A percentile compares a stretch with the other conserved stretches of the same genome.
Conservation (phyloP, 805 yeast genomes). For the Kodamaea leandrae region DNA sequence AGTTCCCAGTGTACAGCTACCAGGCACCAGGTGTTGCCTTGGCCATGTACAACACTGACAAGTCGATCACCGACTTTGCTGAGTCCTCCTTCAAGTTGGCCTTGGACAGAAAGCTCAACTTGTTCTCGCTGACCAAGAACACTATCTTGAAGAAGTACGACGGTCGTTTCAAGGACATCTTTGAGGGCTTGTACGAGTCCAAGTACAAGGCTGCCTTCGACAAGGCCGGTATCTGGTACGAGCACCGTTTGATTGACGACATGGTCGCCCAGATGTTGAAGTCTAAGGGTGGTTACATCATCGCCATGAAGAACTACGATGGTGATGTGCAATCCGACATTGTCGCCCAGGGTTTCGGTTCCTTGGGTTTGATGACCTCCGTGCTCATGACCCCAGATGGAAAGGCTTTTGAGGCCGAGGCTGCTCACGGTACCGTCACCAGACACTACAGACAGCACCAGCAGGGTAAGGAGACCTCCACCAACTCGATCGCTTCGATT, state of each 20-base stretch:
- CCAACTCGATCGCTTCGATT: constrained; percentile 81
- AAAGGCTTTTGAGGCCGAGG: constrained; percentile 80
- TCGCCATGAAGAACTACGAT: constrained; percentile 81
- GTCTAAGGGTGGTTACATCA: constrained; percentile 77
- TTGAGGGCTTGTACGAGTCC: constrained; percentile 61
- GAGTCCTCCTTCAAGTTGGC: constrained; percentile 79
- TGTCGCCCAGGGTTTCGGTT: constrained; percentile 85
- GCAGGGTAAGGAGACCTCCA: constrained; percentile 78
- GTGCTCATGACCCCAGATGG: constrained; percentile 83
- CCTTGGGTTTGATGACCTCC: constrained; percentile 81
- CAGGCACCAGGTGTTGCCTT: constrained; percentile 70
- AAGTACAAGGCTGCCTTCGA: constrained; percentile 59
- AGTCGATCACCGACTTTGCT: constrained; percentile 73
- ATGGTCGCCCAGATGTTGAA: constrained; percentile 89
- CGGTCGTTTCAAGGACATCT: constrained; percentile 79
- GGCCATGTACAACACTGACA: constrained; percentile 83
- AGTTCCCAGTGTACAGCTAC: constrained; percentile 57
- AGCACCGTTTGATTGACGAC: constrained; percentile 80
- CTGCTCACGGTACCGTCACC: constrained; percentile 87
- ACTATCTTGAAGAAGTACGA: constrained; percentile 80
- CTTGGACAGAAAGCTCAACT: constrained; percentile 56
- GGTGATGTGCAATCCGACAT: constrained; percentile 86
- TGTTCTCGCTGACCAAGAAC: constrained; percentile 73
- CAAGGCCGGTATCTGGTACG: constrained; percentile 62
- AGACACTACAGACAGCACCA: constrained; percentile 83